Evolutionary conservation across 768 basidiomycete species (phyloP).

Genomic region (Lyophyllum shimeji): DNA sequence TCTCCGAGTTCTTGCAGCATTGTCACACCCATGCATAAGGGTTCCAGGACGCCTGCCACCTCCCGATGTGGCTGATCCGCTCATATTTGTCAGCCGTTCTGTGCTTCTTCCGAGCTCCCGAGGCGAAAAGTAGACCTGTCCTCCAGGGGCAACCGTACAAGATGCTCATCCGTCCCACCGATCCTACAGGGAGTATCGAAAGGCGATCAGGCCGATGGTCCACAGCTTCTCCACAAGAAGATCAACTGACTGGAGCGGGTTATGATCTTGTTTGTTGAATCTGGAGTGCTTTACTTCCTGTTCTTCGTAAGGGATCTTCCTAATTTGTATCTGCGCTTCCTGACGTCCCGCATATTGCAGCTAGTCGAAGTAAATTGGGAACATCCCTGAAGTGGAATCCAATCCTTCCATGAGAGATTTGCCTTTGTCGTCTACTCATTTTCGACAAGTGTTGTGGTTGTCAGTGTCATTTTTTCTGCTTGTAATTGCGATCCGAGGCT

Average conservation of each 20-base stretch:
- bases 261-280: slow-evolving; percentile 6
- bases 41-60: no score
- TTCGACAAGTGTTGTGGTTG: slow-evolving; percentile 9
- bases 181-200: no score
- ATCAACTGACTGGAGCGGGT: not conserved
- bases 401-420: not conserved
- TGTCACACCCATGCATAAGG: no score
- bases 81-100: no score
- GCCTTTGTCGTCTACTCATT: slow-evolving; percentile 8
- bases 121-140: no score
- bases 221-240: not conserved
- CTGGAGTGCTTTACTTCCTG: slow-evolving; percentile 9
- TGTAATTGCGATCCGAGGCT: no score
- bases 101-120: no score
- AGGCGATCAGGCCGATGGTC: no score
- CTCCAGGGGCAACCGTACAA: no score
- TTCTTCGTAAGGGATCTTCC: slow-evolving; percentile 3
- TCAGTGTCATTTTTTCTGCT: not conserved
- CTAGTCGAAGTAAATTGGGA: slow-evolving; percentile 2
- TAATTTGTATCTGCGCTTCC: not conserved
- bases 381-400: not conserved
- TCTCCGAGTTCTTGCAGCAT: no score
- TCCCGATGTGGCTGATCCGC: no score
- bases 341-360: not conserved
- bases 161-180: no score